Evolutionary conservation across 2,329 filamentous ascomycete genomes (phyloP), one percentile per base, ranked within the genome.

Genomic region (Bipolaris gigantea): DNA sequence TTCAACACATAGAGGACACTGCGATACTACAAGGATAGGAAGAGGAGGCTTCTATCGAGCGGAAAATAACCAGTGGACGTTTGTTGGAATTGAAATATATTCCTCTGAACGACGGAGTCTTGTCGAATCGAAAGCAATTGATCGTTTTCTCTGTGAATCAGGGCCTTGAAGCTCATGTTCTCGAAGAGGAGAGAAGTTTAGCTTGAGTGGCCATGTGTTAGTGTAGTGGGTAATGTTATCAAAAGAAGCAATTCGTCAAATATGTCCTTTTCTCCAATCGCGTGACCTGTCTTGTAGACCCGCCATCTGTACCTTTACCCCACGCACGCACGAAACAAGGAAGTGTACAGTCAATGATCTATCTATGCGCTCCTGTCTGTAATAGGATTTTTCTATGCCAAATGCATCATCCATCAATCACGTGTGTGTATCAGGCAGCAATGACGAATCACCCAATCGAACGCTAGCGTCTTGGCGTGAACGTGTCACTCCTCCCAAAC

Each of bases 381-480:
- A 43, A 13, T 10, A 10, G 27, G 27, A 30, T 30, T 30, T 30
- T 11, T 30, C 10, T 10, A 30, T 30, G 27, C 27, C 32, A 25
- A 16, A 30, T 39, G 19, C n/a, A 32, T 39, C 25, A 5, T 9
- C 27, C 5, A 30, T 15, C 27, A 33, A n/a, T 50, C 46, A 43
- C 30, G n/a, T 43, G 33, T 44, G 38, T 23, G 19, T 25, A 45
- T 36, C 40, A 50, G 52, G 33, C 48, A 53, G 40, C 27, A 32
- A 27, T 44, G 16, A 38, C 35, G 41, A 48, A 44, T 52, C 48
- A 46, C 34, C 30, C 43, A 42, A 34, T 36, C 18, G 25, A 13
- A 48, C 32, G 19, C 42, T 56, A 56, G 54, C 54, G 54, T 39
- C 54, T 56, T 54, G 54, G 54, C 54, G 46, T 25, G 39, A 41